Evolutionary conservation across 2,329 filamentous ascomycete species (phyloP).

Genomic region (Talaromyces sp.): DNA sequence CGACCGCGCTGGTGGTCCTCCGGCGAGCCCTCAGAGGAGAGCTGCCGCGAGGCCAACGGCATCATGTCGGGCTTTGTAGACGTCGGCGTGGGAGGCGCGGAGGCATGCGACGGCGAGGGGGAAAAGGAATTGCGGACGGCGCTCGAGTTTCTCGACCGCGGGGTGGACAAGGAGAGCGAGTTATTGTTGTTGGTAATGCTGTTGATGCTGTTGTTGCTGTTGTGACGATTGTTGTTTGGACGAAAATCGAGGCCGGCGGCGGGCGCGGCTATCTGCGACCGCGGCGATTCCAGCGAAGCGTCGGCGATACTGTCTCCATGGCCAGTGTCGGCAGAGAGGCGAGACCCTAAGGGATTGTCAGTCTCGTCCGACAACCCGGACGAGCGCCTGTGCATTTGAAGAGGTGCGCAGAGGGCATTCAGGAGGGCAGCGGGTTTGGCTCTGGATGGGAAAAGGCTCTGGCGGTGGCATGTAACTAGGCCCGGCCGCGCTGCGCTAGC

Average conservation of each 20-base stretch:
- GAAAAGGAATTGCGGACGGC: slow-evolving; percentile 30
- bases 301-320: slow-evolving; percentile 25
- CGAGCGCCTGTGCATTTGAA: slow-evolving; percentile 43
- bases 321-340: slow-evolving; percentile 24
- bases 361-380: slow-evolving; percentile 40
- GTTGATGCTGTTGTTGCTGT: slow-evolving; percentile 21
- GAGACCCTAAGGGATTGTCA: slow-evolving; percentile 30
- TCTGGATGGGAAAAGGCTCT: neutral
- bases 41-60: slow-evolving; percentile 32
- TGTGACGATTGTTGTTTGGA: slow-evolving; percentile 5
- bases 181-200: slow-evolving; percentile 13
- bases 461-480: neutral
- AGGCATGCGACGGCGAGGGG: slow-evolving; percentile 7
- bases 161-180: slow-evolving; percentile 22
- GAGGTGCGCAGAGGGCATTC: slow-evolving; percentile 31
- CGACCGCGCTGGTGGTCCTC: slow-evolving; percentile 34
- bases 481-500: neutral
- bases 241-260: slow-evolving; percentile 13
- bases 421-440: slow-evolving; percentile 9
- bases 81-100: slow-evolving; percentile 4
- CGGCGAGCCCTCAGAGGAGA: slow-evolving; percentile 31
- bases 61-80: slow-evolving; percentile 17
- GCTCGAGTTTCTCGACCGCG: slow-evolving; percentile 34
- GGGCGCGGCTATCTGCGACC: slow-evolving; percentile 30
- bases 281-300: slow-evolving; percentile 22